A percentile compares a stretch with the other conserved stretches of the same genome.
phyloP scores from a whole-genome alignment of 495 filamentous ascomycete species.

The Gamarada debralockiae region DNA sequence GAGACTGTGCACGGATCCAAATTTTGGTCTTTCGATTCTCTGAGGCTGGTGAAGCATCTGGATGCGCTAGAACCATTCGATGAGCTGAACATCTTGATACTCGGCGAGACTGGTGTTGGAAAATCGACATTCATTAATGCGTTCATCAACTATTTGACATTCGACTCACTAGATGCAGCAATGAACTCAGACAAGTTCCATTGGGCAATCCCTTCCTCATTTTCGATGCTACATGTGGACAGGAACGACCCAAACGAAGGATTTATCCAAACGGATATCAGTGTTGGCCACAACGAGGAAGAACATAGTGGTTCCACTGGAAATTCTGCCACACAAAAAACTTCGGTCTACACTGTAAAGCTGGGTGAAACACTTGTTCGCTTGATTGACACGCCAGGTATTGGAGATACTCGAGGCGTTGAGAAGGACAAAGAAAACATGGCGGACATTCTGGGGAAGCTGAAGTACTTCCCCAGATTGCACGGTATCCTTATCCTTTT shows the following conservation, averaged over 20 bases:
- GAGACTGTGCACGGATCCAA: slow-evolving; percentile 12
- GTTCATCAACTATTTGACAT: slow-evolving; percentile 38
- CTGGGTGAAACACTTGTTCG: slow-evolving; percentile 26
- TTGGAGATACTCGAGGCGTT: slow-evolving; percentile 37
- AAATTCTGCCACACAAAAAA: slow-evolving; percentile 35
- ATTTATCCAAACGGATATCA: too few species aligned
- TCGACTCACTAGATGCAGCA: slow-evolving; percentile 30
- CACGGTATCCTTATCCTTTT: slow-evolving; percentile 45
- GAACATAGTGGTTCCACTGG: slow-evolving; percentile 31
- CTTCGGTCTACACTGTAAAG: slow-evolving; percentile 28
- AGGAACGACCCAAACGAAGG: too few species aligned
- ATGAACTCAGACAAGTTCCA: slow-evolving; percentile 18
- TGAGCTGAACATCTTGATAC: slow-evolving; percentile 38
- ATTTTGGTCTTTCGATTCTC: not conserved
- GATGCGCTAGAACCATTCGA: slow-evolving; percentile 17
- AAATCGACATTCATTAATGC: slow-evolving; percentile 45
- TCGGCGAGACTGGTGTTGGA: slow-evolving; percentile 40
- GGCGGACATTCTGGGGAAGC: slow-evolving; percentile 40
- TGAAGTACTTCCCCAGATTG: too few species aligned
- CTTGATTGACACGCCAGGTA: slow-evolving; percentile 41
- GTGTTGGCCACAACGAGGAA: too few species aligned
- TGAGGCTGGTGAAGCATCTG: not conserved
- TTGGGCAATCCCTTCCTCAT: slow-evolving; percentile 35
- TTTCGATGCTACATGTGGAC: slow-evolving; percentile 28
- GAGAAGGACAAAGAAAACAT: slow-evolving; percentile 37